Conservation (phyloP, 1,284 basidiomycete species). For the Boletus smithii region DNA sequence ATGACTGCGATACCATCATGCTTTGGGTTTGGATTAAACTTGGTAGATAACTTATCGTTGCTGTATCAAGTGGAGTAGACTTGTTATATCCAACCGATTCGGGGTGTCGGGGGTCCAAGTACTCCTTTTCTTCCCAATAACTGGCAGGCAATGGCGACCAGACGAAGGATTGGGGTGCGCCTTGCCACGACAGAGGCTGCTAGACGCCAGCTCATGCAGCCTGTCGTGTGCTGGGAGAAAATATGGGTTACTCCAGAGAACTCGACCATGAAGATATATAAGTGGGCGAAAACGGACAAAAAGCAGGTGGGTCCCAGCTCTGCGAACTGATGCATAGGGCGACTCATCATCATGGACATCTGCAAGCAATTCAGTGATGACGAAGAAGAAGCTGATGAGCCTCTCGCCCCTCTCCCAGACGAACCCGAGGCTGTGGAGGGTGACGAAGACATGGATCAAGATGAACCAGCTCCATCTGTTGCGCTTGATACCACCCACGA, state of each 20-base stretch:
- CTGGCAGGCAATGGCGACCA: slow-evolving; percentile 52
- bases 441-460: slow-evolving; percentile 61
- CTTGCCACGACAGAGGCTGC: slow-evolving; percentile 73
- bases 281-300: slow-evolving; percentile 74
- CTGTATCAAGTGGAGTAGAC: background rate
- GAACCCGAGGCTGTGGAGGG: slow-evolving; percentile 63
- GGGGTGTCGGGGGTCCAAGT: slow-evolving; percentile 23
- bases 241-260: slow-evolving; percentile 58
- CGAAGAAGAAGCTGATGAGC: slow-evolving; percentile 70
- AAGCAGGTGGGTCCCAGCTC: slow-evolving; percentile 51
- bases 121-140: background rate
- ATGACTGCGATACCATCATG: background rate
- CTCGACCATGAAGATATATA: slow-evolving; percentile 61
- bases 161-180: slow-evolving; percentile 71
- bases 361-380: slow-evolving; percentile 77
- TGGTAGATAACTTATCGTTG: slow-evolving; percentile 5
- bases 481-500: slow-evolving; percentile 36
- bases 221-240: slow-evolving; percentile 76
- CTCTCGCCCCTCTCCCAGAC: slow-evolving; percentile 71
- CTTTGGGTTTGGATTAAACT: background rate
- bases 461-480: slow-evolving; percentile 57
- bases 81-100: background rate
- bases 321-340: background rate
- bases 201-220: slow-evolving; percentile 75
- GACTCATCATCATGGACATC: slow-evolving; percentile 10